Evolutionary conservation across 768 basidiomycete species (phyloP), one percentile per base, ranked within the genome.

Genomic region (Daedaleopsis nitida): DNA sequence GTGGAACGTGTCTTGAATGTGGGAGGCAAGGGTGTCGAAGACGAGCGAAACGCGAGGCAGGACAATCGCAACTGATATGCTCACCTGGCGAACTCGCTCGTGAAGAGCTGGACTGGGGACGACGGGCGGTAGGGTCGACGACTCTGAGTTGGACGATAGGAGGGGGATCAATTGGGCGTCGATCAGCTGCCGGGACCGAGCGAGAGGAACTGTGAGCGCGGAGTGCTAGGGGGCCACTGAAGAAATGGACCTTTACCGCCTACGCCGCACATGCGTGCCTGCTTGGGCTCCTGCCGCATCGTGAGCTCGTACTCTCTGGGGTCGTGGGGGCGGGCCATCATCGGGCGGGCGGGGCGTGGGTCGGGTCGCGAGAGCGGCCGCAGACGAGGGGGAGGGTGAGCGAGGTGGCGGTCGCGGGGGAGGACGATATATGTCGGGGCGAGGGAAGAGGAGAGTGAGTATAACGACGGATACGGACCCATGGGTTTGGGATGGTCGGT

Each of bases 91-190:
- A 70, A 44, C 69, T 70, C 1, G 68, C 62, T 5, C 71, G 55
- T 2, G 63, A 66, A 35, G 65, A 67, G 39, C 57, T 58, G 23
- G 62, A 63, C 51, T 57, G 64, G 3, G 60, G 65, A 1, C 67
- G 64, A 32, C 72, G 77, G 35, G 73, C 70, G 27, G 76, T 68
- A 10, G 85, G 87, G 76, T 94, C 90, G 67, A 92, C 80, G 57
- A 97, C 92, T 57, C 90, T 87, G 9, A 98, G 86, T 74, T 96
- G 94, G n/a, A 98, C 87, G 76, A 98, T 95, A 17, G 96, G 95
- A 1, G 95, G 94, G 0, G 96, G 96, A 79, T 98, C 95, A 71
- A 98, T 94, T 2, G 96, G 95, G 39, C 95, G 83, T n/a, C 95
- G 84, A 81, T 96, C 96, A 57, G 93, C 94, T 91, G 76, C 54